These are phyloP conservation scores for Quercus lobata DNA, from an alignment of 331 rosid genomes.

Conservation along the genomic window DNA sequence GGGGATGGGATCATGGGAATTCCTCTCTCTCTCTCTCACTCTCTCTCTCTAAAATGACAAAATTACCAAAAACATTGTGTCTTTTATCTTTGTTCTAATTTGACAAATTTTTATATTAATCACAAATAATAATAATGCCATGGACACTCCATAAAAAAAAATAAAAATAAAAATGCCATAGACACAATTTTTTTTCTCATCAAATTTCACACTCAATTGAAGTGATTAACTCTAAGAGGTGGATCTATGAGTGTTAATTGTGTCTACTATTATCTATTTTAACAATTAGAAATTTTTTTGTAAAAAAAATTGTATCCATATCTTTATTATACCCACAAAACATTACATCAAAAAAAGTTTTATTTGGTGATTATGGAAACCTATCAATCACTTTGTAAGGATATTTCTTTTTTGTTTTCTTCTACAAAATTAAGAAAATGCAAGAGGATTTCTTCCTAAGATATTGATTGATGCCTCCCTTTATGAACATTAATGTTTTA, in stretches of 20 bases:
- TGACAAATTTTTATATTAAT: conserved; percentile 15
- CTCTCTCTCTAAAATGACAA: conserved; percentile 3
- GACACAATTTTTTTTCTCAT: too few species aligned
- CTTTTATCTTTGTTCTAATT: background rate
- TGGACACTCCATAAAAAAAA: too few species aligned
- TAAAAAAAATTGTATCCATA: too few species aligned
- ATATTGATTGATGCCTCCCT: background rate
- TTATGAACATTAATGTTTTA: background rate
- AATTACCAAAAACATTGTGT: background rate
- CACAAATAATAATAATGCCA: background rate
- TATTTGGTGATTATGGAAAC: conserved; percentile 26
- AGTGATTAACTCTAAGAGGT: too few species aligned
- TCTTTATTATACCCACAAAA: background rate
- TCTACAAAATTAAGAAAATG: background rate
- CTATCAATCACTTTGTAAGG: conserved; percentile 8
- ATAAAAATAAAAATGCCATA: too few species aligned
- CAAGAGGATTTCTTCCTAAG: background rate
- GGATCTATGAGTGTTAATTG: too few species aligned
- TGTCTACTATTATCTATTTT: too few species aligned
- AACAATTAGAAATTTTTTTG: too few species aligned
- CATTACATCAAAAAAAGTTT: conserved; percentile 18
- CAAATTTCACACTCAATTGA: too few species aligned
- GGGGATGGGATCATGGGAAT: conserved; percentile 51
- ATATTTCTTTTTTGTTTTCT: background rate
- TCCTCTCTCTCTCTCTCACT: conserved; percentile 12